These are phyloP conservation scores for Ascochyta rabiei DNA, from an alignment of 2,329 filamentous ascomycete species.

Conservation along the genomic window DNA sequence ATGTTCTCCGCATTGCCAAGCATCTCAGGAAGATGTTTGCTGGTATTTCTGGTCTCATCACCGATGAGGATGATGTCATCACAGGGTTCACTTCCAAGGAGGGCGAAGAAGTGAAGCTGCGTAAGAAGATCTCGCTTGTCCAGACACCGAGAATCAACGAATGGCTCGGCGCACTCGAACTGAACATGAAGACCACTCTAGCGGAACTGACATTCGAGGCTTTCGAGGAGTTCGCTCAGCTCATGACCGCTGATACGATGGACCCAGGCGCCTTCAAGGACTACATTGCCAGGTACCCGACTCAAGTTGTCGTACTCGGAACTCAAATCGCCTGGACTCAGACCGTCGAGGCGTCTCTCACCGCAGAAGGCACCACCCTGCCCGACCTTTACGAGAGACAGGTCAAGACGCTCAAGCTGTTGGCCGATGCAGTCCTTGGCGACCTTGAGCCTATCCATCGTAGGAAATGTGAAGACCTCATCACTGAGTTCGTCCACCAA, in stretches of 20 bases:
- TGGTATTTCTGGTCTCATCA: slow-evolving; percentile 84
- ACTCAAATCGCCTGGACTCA: slow-evolving; percentile 95
- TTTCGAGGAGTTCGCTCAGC: slow-evolving; percentile 77
- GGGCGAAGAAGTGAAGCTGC: slow-evolving; percentile 83
- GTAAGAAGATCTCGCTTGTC: slow-evolving; percentile 87
- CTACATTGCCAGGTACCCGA: slow-evolving; percentile 86
- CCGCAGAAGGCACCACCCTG: slow-evolving; percentile 72
- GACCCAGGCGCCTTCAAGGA: slow-evolving; percentile 72
- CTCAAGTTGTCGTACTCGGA: slow-evolving; percentile 92
- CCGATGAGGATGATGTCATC: slow-evolving; percentile 90
- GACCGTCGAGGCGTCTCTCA: slow-evolving; percentile 78
- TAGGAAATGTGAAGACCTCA: slow-evolving; percentile 98
- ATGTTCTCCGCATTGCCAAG: slow-evolving; percentile 93
- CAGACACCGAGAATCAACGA: slow-evolving; percentile 98
- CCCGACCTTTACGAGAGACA: slow-evolving; percentile 78
- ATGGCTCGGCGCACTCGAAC: slow-evolving; percentile 93
- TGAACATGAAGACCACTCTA: slow-evolving; percentile 90
- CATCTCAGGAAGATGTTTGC: slow-evolving; percentile 99
- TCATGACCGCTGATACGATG: slow-evolving; percentile 75
- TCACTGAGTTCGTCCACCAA: slow-evolving; percentile 98
- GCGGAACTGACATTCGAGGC: slow-evolving; percentile 90
- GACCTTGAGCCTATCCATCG: slow-evolving; percentile 85
- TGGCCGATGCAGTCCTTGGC: slow-evolving; percentile 87
- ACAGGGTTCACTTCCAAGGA: slow-evolving; percentile 95
- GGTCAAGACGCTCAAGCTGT: slow-evolving; percentile 80